Percentiles rank a stretch among this genome's conserved stretches.
Evolutionary conservation across 2,329 filamentous ascomycete genomes (phyloP).

Genomic region (Tolypocladium album): DNA sequence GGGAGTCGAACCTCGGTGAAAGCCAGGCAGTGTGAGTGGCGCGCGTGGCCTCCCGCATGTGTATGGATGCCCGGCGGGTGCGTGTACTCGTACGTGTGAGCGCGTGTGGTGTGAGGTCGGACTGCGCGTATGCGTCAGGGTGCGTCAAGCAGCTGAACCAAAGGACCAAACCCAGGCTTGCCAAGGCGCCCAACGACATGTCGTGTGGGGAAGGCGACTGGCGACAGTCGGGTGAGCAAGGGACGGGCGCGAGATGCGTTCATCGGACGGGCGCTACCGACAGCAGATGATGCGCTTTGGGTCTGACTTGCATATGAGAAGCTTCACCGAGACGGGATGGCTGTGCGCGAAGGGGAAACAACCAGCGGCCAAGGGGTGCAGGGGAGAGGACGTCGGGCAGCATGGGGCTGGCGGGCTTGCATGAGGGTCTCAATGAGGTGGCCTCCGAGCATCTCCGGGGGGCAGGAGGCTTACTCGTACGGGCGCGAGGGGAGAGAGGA

Average conservation of each 20-base stretch:
- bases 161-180: neutral
- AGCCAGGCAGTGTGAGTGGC: neutral
- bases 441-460: neutral
- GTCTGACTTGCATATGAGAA: neutral
- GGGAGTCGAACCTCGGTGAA: constrained; percentile 1
- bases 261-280: neutral
- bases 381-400: neutral
- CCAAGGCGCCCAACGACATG: neutral
- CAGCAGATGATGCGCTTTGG: neutral
- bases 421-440: neutral
- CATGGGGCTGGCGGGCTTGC: neutral
- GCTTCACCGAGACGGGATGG: neutral
- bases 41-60: neutral
- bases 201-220: neutral
- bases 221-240: neutral
- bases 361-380: neutral
- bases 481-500: too few species aligned
- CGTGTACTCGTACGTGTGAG: neutral
- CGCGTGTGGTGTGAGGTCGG: neutral
- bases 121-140: neutral
- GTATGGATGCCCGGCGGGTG: neutral
- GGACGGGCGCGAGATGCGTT: neutral
- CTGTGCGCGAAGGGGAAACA: neutral
- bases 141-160: neutral
- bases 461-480: neutral